These are phyloP conservation scores for Pestalotiopsis sp. DNA, from an alignment of 2,329 filamentous ascomycete genomes.

Conservation along the genomic window DNA sequence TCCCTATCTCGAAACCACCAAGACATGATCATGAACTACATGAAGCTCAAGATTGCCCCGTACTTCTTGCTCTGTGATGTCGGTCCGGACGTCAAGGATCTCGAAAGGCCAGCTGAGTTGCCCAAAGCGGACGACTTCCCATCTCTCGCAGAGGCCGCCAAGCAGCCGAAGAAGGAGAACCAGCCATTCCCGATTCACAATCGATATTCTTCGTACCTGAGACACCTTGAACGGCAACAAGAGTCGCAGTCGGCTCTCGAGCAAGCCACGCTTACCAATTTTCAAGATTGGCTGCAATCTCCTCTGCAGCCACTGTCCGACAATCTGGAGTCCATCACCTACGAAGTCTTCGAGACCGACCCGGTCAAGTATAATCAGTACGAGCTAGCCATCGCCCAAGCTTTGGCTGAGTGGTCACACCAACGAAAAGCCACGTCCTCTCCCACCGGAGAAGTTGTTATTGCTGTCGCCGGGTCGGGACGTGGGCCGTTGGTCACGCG, in stretches of 20 bases:
- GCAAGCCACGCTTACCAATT: slow-evolving; percentile 51
- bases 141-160: slow-evolving; percentile 66
- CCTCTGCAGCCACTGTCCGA: slow-evolving; percentile 93
- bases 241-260: slow-evolving; percentile 57
- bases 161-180: slow-evolving; percentile 39
- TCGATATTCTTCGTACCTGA: slow-evolving; percentile 73
- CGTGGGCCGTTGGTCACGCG: slow-evolving; percentile 89
- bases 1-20: slow-evolving; percentile 63
- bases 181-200: slow-evolving; percentile 36
- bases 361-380: slow-evolving; percentile 98
- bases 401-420: slow-evolving; percentile 75
- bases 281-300: slow-evolving; percentile 94
- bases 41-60: slow-evolving; percentile 63
- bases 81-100: slow-evolving; percentile 45
- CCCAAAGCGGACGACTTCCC: slow-evolving; percentile 61
- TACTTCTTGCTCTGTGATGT: slow-evolving; percentile 66
- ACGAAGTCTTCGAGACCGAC: slow-evolving; percentile 98
- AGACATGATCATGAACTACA: slow-evolving; percentile 59
- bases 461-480: slow-evolving; percentile 91
- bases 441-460: slow-evolving; percentile 69
- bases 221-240: slow-evolving; percentile 82
- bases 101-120: slow-evolving; percentile 30
- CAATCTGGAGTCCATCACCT: slow-evolving; percentile 95
- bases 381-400: slow-evolving; percentile 78
- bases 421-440: slow-evolving; percentile 75